phyloP scores from a whole-genome alignment of 2,329 filamentous ascomycete species.

The Magnaporthales sp. region DNA sequence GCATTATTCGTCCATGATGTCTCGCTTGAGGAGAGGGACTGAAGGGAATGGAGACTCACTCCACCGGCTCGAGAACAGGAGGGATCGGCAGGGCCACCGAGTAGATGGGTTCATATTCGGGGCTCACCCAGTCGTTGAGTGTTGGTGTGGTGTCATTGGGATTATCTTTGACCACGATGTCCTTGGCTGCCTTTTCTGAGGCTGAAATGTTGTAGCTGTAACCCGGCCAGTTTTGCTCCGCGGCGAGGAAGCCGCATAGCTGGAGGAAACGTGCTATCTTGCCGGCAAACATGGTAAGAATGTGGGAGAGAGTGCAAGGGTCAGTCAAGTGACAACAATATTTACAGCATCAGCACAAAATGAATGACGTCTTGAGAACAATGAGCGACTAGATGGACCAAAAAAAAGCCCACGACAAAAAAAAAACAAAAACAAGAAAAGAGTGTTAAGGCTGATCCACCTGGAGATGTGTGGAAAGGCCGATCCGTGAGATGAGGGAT shows the following conservation, averaged over 20 bases:
- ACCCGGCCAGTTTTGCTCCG: not conserved
- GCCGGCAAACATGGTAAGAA: not conserved
- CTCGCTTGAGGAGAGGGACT: too few relatives aligned
- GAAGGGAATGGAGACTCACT: constrained; percentile 22
- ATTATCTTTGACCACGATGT: constrained; percentile 6
- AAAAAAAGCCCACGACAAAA: too few relatives aligned
- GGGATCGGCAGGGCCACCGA: constrained; percentile 33
- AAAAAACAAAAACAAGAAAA: not conserved
- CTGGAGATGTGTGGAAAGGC: not conserved
- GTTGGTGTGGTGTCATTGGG: constrained; percentile 7
- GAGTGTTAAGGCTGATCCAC: not conserved
- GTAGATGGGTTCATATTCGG: constrained; percentile 28
- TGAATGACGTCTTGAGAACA: not conserved
- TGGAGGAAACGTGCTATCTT: not conserved
- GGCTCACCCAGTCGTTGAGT: constrained; percentile 14
- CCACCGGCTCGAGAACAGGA: constrained; percentile 29
- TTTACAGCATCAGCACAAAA: not conserved
- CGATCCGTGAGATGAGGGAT: not conserved
- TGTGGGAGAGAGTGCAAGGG: not conserved
- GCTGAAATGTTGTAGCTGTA: not conserved
- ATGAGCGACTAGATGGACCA: not conserved
- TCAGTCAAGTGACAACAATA: not conserved
- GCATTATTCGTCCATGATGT: too few relatives aligned
- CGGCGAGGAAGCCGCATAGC: not conserved
- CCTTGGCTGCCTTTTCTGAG: not conserved